Conservation (phyloP, 768 basidiomycete species). For the Steccherinum ochraceum region DNA sequence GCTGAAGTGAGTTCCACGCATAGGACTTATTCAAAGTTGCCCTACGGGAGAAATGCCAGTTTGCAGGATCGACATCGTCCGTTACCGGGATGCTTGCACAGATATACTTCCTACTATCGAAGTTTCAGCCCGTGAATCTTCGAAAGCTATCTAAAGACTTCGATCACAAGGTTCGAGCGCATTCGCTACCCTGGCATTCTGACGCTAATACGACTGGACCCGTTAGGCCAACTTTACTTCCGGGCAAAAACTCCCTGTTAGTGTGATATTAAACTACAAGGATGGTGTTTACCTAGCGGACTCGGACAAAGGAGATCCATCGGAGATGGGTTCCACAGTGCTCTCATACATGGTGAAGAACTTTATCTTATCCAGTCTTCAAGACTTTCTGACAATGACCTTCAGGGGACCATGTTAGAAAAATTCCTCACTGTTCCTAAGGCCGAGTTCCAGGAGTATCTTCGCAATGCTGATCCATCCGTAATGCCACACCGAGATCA, state of each 20-base stretch:
- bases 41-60: constrained; percentile 47
- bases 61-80: constrained; percentile 87
- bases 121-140: constrained; percentile 59
- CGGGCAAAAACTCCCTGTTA: constrained; percentile 75
- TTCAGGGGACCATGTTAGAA: constrained; percentile 82
- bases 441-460: constrained; percentile 53
- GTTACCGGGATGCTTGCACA: constrained; percentile 79
- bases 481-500: constrained; percentile 26
- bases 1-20: too few species aligned
- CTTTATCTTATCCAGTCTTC: neutral
- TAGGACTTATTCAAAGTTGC: constrained; percentile 67
- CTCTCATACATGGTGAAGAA: constrained; percentile 63
- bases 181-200: too few species aligned
- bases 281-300: constrained; percentile 69
- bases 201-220: too few species aligned
- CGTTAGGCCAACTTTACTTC: too few species aligned
- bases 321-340: constrained; percentile 54
- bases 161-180: constrained; percentile 22
- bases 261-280: constrained; percentile 57
- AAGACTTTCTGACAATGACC: neutral
- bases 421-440: constrained; percentile 72
- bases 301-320: constrained; percentile 36
- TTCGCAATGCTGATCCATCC: constrained; percentile 29
- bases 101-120: constrained; percentile 82
- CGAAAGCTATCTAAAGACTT: too few species aligned